Base-by-base conservation (phyloP, 805 yeast genomes). In the Ogataea methanolica region DNA sequence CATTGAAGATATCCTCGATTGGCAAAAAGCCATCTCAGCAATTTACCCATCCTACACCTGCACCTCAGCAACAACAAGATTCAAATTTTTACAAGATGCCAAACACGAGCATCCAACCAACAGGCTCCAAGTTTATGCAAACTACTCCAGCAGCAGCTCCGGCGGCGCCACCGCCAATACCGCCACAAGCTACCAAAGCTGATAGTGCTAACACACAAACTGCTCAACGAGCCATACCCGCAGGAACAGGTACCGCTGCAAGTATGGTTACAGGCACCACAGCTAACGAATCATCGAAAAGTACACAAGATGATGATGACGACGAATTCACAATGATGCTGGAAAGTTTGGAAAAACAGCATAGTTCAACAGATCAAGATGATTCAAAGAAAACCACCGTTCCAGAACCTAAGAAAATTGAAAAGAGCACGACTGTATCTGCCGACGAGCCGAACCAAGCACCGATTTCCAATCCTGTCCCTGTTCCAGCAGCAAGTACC, bases 251-350 rank as follows among this genome's bases (percentile, higher is more conserved):
- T 15, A 39, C n/a, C 15, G 39, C 15, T 37, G 12, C 39, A 21
- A 21, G 7, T 11, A 15, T 7, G 15, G 15, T 14, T 5, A 11
- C 34, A 31, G 15, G 15, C 15, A 31, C 41, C 36, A n/a, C 36
- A 26, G 17, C 26, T 29, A 40, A 9, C 26, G 14, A 19, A 7
- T 6, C 31, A 26, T 16, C 19, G 29, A 17, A 26, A 29, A 21
- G 4, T 8, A 34, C 43, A 14, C 17, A 43, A 4, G 31, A 44
- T 8, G 46, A 47, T 9, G 57, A 56, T 6, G 60, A 57, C 26
- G 36, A 51, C 11, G 62, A 57, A 36, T 49, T 57, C 26, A 53
- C 51, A 17, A 47, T 50, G 53, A 53, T 58, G 54, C 36, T 60
- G 44, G 62, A 58, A 17, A 49, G 49, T 34, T 44, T 57, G 21